Base-by-base conservation (phyloP, 768 basidiomycete species). In the Rhizopogon roseolus region DNA sequence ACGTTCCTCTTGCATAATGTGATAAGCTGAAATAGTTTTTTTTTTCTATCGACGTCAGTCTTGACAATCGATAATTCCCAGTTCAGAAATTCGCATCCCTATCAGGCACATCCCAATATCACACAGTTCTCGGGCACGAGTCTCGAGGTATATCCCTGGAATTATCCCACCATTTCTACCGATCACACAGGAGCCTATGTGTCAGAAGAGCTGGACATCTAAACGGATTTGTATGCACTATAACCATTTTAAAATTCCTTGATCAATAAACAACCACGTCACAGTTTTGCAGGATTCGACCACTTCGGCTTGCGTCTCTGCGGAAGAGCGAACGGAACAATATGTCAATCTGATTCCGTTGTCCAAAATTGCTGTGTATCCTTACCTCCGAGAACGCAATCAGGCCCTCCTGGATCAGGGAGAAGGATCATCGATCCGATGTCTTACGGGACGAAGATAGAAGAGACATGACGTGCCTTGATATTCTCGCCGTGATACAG, bases 401-500 rank as follows among this genome's bases (percentile, higher is more conserved):
- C 37, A 90, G 66, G 3, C 89, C 88, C 72, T 89, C 87, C 85
- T 86, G 57, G 8, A 58, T 25, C 39, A 34, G 36, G 46, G 32
- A 22, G 46, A 51, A 27, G 13, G 32, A 52, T 51, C 53, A 45
- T 46, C 55, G 38, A 41, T 38, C 34, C 50, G 51, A 49, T 46
- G 36, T 42, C 50, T 42, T 32, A 56, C 53, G 3, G 45, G 48
- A 54, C 25, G 29, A 28, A 38, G 39, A 52, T 51, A 48, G 34
- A 41, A 19, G 46, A 46, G 25, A 49, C 6, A 28, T 17, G 41
- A 53, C 76, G 54, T 53, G 81, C 88, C 75, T 85, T 84, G 66
- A 93, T 84, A 62, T 93, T 92, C 34, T 71, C 69, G 25, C 88
- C 84, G 3, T 67, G 70, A 63, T 81, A 88, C 14, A 82, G 68